Percentiles rank a stretch among this genome's conserved stretches.
Conservation (phyloP, 441 rosid species). For the Syzygium malaccense region DNA sequence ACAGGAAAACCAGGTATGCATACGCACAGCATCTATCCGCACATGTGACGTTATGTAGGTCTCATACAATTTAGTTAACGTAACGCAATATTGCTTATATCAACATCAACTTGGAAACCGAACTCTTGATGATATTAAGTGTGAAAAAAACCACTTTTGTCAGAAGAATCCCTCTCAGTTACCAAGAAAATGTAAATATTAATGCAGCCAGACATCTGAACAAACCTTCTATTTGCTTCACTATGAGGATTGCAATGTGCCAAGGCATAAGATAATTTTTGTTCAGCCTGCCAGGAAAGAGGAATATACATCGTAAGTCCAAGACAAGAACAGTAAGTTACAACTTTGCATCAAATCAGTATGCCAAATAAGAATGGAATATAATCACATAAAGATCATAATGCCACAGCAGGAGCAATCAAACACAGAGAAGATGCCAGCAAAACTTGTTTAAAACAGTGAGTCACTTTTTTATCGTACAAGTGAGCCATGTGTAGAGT, state of each 20-base stretch:
- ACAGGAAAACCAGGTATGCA: background rate
- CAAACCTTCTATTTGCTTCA: conserved; percentile 78
- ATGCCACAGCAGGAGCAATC: background rate
- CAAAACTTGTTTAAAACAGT: background rate
- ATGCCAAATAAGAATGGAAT: background rate
- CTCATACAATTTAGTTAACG: background rate
- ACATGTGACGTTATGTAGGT: background rate
- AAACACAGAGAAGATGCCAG: background rate
- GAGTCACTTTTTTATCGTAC: background rate
- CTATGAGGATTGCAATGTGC: conserved; percentile 57
- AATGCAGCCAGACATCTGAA: conserved; percentile 11
- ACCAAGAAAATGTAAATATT: conserved; percentile 8
- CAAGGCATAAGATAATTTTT: conserved; percentile 84
- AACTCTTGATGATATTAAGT: background rate
- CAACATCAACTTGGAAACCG: background rate
- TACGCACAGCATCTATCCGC: background rate
- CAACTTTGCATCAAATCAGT: background rate
- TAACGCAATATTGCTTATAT: background rate
- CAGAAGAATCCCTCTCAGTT: background rate
- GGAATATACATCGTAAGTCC: background rate
- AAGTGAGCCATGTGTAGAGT: background rate
- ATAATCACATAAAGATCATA: background rate
- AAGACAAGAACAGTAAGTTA: background rate
- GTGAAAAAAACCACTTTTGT: background rate
- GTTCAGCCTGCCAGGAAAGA: conserved; percentile 68